Base-by-base conservation (phyloP, 495 filamentous ascomycete genomes). In the Tuber magnatum region DNA sequence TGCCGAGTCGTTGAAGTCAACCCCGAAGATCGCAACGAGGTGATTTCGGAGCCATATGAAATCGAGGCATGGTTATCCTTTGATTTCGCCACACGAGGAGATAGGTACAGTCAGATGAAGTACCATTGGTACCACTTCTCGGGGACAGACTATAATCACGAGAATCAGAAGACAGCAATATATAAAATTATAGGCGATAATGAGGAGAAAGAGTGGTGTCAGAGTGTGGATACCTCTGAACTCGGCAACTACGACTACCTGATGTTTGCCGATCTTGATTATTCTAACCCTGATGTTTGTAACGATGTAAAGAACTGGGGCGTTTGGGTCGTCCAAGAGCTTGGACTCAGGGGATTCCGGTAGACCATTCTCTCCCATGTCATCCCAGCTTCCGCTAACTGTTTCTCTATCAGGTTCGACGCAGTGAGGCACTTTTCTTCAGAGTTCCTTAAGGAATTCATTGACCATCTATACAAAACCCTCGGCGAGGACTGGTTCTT, bases 221-320 rank as follows among this genome's bases (percentile, higher is more conserved):
- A 86, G 1, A 73, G 89, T 78, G 92, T 93, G 2, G 88, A 88
- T 77, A 82, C 83, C 8, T 65, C 56, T 35, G 89, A 91, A 81
- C 88, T 90, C 77, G 91, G 91, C 10, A 93, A 93, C 78, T 91
- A 89, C 71, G 91, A 93, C 80, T 92, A 90, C 77, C 85, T 93
- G 71, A 89, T 90, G 87, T 89, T 88, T 75, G 87, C 89, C 10
- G 87, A 93, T 81, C 69, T 93, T 38, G 90, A 93, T 82, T 90
- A 91, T 80, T 83, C 85, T 12, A 88, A 93, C 80, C 86, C 86
- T 12, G 91, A 92, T 76, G 90, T 92, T 8, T 82, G 85, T 71
- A 79, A 86, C 8, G 91, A 94, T 77, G 87, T 92, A 8, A 81
- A 90, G 20, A 83, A 86, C 41, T 93, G 91, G 91, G 90, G 88